A percentile compares a stretch with the other conserved stretches of the same genome.
Conservation (phyloP, 2,329 filamentous ascomycete genomes). For the Botryotinia narcissicola region DNA sequence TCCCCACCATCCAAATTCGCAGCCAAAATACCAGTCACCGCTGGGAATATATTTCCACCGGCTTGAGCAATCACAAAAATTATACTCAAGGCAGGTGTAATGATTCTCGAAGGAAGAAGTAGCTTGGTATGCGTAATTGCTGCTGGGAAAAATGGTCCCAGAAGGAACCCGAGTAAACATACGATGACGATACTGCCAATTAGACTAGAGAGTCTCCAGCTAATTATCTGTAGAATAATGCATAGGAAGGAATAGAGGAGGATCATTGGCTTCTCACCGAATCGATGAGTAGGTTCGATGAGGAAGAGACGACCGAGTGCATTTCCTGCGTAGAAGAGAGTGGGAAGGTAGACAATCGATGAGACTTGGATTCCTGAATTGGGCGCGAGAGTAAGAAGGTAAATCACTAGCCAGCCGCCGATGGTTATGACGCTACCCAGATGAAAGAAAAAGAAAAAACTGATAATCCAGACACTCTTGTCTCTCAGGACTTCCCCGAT, state of each 20-base stretch:
- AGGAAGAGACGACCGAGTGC: conserved; percentile 56
- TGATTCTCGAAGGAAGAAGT: neutral
- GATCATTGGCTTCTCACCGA: conserved; percentile 58
- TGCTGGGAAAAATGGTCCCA: neutral
- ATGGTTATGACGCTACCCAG: conserved; percentile 56
- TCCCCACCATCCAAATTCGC: neutral
- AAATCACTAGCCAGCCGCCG: conserved; percentile 61
- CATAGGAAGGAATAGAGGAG: conserved; percentile 52
- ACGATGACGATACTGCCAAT: conserved; percentile 45
- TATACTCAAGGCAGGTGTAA: neutral
- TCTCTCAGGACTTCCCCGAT: conserved; percentile 47
- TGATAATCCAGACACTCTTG: conserved; percentile 55
- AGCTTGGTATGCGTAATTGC: neutral
- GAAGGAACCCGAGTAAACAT: neutral
- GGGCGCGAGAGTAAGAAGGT: conserved; percentile 41
- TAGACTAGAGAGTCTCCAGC: conserved; percentile 54
- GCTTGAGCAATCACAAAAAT: neutral
- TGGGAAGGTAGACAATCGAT: conserved; percentile 58
- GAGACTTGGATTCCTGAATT: neutral
- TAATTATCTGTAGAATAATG: conserved; percentile 55
- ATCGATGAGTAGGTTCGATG: conserved; percentile 57
- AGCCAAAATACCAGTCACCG: neutral
- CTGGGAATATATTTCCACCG: neutral
- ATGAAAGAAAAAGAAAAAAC: conserved; percentile 63
- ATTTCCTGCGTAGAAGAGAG: conserved; percentile 57